A percentile compares a stretch with the other conserved stretches of the same genome.
Evolutionary conservation across 1,284 basidiomycete genomes (phyloP).

Genomic region (Cryptococcus deneoformans): DNA sequence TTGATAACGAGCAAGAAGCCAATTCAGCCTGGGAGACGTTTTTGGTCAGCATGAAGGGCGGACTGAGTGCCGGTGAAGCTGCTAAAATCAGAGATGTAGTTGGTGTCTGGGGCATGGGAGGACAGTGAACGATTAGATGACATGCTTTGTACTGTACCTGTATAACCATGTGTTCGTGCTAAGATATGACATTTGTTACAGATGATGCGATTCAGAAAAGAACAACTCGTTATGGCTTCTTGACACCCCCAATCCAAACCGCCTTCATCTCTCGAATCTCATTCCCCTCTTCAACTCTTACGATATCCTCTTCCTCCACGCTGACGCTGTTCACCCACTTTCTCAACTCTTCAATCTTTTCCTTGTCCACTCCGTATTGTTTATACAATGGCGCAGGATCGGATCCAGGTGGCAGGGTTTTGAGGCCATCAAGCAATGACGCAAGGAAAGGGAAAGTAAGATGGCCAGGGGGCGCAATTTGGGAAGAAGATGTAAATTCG

Average conservation of each 20-base stretch:
- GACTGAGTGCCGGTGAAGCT: slow-evolving; percentile 47
- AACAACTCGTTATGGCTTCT: neutral
- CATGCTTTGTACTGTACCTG: neutral
- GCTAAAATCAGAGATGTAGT: slow-evolving; percentile 50
- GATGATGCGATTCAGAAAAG: too few relatives aligned
- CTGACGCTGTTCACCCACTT: slow-evolving; percentile 69
- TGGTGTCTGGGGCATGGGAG: slow-evolving; percentile 36
- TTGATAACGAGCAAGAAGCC: slow-evolving; percentile 61
- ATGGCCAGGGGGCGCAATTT: slow-evolving; percentile 53
- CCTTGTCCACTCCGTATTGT: slow-evolving; percentile 61
- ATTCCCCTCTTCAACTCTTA: slow-evolving; percentile 56
- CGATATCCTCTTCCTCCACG: slow-evolving; percentile 56
- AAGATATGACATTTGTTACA: too few relatives aligned
- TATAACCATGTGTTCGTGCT: neutral
- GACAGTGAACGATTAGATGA: slow-evolving; percentile 20
- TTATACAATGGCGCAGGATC: slow-evolving; percentile 50
- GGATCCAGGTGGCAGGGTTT: slow-evolving; percentile 52
- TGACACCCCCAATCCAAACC: slow-evolving; percentile 15
- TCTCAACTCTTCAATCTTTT: slow-evolving; percentile 59
- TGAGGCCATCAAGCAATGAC: slow-evolving; percentile 65
- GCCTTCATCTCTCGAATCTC: slow-evolving; percentile 58
- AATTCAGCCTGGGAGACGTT: slow-evolving; percentile 50
- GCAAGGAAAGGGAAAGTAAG: slow-evolving; percentile 60
- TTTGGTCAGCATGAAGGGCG: slow-evolving; percentile 43
- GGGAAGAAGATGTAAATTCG: slow-evolving; percentile 50